Evolutionary conservation across 2,329 filamentous ascomycete genomes (phyloP), one percentile per base, ranked within the genome.

Genomic region (Geosmithia morbida): DNA sequence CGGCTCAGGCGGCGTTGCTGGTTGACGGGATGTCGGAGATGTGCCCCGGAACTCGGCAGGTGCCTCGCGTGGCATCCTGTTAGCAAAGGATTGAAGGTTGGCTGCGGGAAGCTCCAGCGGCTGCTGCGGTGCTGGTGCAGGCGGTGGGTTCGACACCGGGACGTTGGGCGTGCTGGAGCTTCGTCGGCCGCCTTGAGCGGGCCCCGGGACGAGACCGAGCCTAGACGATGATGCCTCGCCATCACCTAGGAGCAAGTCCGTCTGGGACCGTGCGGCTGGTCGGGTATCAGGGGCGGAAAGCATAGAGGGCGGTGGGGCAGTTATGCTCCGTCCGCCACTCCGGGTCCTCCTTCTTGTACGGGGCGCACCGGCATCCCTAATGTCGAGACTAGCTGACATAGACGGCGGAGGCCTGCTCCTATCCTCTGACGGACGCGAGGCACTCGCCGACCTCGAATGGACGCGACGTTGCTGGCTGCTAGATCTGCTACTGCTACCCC

Each of bases 261-360:
- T 83, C 44, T 81, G 75, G 17, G 84, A 86, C 19, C 75, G 73
- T 19, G 75, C 68, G 13, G 76, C 72, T 41, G 73, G 71, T 46
- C 70, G 66, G 22, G 66, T 57, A 13, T 73, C 66, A 26, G 67
- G 57, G 14, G 43, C 22, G 8, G 47, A 42, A 7, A 43, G 41
- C 16, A 41, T 22, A 11, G 43, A 26, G 17, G 22, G 40, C 10
- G 66, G 54, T 2, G 75, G 71, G 2, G 71, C 61, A 6, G 75
- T 79, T 7, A 71, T 65, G 51, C 74, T 77, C 45, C 77, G 71
- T n/a, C 68, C 66, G 7, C 67, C 68, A 52, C 77, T 81, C 1
- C 71, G 67, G 1, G 74, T 74, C 42, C 75, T 65, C 46, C 72
- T 62, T 48, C 77, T 67, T 7, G 59, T 48, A 30, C 61, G 57